Evolutionary conservation across 345 rosid genomes (phyloP), one percentile per base, ranked within the genome.

Genomic region (Gossypium turneri): DNA sequence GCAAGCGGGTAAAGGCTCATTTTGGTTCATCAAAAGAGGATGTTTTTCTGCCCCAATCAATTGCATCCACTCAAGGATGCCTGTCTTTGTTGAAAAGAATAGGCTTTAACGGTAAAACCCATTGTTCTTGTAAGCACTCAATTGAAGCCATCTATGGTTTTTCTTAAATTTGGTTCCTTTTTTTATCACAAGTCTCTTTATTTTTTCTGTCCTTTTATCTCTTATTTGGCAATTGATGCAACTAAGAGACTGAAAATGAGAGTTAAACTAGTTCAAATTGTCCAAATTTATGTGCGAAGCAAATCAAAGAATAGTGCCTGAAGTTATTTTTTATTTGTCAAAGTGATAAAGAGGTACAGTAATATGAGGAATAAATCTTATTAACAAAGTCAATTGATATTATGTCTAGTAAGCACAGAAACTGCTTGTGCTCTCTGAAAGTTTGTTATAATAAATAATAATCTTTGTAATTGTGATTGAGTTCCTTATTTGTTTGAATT

Each of bases 11-110:
- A 48, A 90, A 86, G 81, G 73, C 79, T 78, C 83, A 86, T 76
- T 83, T 27, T 67, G 77, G 87, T 79, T 77, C 82, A 56, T 81
- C 88, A 51, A 86, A 72, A 58, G 97, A 87, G 75, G 92, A 87
- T 67, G 79, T 11, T 67, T 77, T 80, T 69, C 81, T 24, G 60
- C 67, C 87, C 66, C 79, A 63, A 74, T 71, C 82, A 72, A 57
- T 73, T 73, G 68, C 87, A 56, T 83, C 94, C 24, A 74, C 67
- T 73, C 92, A 87, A 80, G 97, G 92, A 75, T 95, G 92, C 78
- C 80, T 95, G 73, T 89, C 93, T 43, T 76, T 90, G 73, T 85
- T 95, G 86, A 90, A 91, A 84, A 87, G 79, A 76, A 85, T 87
- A 78, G 80, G 80, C 17, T 74, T 85, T 79, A 81, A 81, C 77